Percentiles rank a stretch among this genome's conserved stretches.
phyloP scores from a whole-genome alignment of 371 early-diverging fungal species.

The Haplosporangium sp. region DNA sequence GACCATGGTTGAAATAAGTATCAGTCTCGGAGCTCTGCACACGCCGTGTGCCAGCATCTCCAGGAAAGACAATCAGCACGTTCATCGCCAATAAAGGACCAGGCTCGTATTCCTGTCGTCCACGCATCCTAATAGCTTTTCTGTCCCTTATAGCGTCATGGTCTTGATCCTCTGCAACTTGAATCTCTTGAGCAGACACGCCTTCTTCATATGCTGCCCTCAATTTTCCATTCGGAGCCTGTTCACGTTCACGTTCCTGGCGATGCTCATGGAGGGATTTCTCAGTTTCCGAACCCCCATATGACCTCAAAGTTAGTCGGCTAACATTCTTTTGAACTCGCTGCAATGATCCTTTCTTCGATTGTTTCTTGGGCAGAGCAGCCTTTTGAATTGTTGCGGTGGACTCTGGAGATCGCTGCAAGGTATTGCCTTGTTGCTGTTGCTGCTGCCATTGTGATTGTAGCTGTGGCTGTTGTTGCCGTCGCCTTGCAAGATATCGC shows the following conservation, averaged over 20 bases:
- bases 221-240: too few relatives aligned
- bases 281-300: too few relatives aligned
- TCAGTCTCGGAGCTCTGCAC: background rate
- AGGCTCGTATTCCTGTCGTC: constrained; percentile 33
- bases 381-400: too few relatives aligned
- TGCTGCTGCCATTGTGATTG: background rate
- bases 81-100: constrained; percentile 47
- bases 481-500: constrained; percentile 10
- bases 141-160: background rate
- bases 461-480: constrained; percentile 8
- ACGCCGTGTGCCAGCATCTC: constrained; percentile 35
- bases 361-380: too few relatives aligned
- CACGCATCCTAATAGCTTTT: constrained; percentile 3
- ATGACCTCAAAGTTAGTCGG: too few relatives aligned
- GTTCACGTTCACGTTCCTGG: too few relatives aligned
- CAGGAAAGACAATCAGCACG: constrained; percentile 49
- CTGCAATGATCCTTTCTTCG: too few relatives aligned
- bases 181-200: background rate
- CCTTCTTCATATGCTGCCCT: too few relatives aligned
- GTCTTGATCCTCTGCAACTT: background rate
- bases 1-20: too few relatives aligned
- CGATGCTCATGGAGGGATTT: too few relatives aligned
- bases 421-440: constrained; percentile 4
- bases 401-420: too few relatives aligned
- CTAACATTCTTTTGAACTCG: too few relatives aligned